A percentile compares a stretch with the other conserved stretches of the same genome.
Evolutionary conservation across 768 basidiomycete species (phyloP).

Genomic region (Galerina sulciceps): DNA sequence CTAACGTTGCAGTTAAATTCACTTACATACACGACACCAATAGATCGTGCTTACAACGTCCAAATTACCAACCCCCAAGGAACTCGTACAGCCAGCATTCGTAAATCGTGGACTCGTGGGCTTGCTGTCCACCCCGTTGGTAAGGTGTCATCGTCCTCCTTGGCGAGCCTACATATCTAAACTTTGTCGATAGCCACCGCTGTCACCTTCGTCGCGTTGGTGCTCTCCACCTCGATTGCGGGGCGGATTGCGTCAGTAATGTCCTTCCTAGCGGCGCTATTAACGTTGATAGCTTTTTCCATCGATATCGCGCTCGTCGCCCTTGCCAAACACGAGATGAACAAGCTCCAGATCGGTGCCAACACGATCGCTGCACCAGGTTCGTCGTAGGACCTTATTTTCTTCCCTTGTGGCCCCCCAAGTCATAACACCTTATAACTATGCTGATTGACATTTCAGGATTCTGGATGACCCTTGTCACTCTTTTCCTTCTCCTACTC

Average conservation of each 20-base stretch:
- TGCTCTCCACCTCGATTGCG: slow-evolving; percentile 46
- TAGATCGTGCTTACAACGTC: slow-evolving; percentile 63
- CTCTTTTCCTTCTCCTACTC: slow-evolving; percentile 64
- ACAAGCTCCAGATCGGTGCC: slow-evolving; percentile 48
- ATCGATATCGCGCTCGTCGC: slow-evolving; percentile 78
- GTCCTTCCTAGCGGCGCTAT: slow-evolving; percentile 71
- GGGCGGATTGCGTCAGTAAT: slow-evolving; percentile 65
- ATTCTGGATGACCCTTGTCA: slow-evolving; percentile 77
- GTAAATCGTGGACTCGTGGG: slow-evolving; percentile 70
- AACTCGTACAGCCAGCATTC: slow-evolving; percentile 46
- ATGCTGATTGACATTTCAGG: slow-evolving; percentile 36
- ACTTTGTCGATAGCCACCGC: slow-evolving; percentile 42
- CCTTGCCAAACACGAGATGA: slow-evolving; percentile 61
- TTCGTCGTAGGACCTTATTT: slow-evolving; percentile 32
- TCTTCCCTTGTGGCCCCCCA: neutral
- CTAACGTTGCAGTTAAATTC: neutral
- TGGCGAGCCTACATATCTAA: neutral
- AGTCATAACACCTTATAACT: neutral
- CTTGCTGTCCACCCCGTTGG: slow-evolving; percentile 79
- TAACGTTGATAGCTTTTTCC: slow-evolving; percentile 75
- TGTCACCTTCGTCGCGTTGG: slow-evolving; percentile 66
- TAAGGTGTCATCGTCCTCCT: slow-evolving; percentile 35
- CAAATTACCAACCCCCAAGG: slow-evolving; percentile 37
- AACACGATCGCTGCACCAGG: slow-evolving; percentile 67
- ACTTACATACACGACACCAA: neutral